A percentile compares a stretch with the other conserved stretches of the same genome.
phyloP scores from a whole-genome alignment of 306 rosid species.

The Castanea crenata region DNA sequence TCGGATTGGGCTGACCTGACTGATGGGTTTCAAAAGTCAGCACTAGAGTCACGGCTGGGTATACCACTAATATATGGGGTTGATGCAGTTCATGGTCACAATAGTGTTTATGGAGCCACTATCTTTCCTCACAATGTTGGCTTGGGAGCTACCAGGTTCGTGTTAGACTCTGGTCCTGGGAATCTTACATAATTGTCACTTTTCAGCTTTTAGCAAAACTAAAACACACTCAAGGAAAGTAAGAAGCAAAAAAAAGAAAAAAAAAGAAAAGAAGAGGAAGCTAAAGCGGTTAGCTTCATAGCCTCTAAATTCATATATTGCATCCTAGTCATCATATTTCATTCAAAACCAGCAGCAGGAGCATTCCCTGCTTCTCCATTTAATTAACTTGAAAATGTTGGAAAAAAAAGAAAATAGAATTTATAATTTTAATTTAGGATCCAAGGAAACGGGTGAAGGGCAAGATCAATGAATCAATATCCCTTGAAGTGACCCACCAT shows the following conservation, averaged over 20 bases:
- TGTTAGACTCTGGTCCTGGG: background rate
- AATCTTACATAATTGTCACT: background rate
- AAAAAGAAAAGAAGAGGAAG: background rate
- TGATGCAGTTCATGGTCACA: constrained; percentile 82
- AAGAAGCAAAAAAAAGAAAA: background rate
- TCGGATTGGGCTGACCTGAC: constrained; percentile 72
- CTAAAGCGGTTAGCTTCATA: background rate
- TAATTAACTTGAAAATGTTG: background rate
- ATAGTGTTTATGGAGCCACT: constrained; percentile 59
- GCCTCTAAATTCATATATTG: background rate
- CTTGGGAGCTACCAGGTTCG: constrained; percentile 75
- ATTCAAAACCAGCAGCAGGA: background rate
- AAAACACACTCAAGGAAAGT: background rate
- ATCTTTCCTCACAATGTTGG: constrained; percentile 80
- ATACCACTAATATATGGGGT: constrained; percentile 72
- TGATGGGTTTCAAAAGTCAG: constrained; percentile 51
- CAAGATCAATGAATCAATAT: background rate
- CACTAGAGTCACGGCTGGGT: constrained; percentile 60
- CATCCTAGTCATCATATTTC: background rate
- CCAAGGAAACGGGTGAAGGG: background rate
- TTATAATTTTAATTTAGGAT: background rate
- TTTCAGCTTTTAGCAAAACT: background rate
- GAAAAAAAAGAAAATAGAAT: background rate
- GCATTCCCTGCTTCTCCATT: background rate
- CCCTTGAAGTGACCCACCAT: background rate